Evolutionary conservation across 2,329 filamentous ascomycete species (phyloP).

Genomic region (Rasamsonia emersonii): DNA sequence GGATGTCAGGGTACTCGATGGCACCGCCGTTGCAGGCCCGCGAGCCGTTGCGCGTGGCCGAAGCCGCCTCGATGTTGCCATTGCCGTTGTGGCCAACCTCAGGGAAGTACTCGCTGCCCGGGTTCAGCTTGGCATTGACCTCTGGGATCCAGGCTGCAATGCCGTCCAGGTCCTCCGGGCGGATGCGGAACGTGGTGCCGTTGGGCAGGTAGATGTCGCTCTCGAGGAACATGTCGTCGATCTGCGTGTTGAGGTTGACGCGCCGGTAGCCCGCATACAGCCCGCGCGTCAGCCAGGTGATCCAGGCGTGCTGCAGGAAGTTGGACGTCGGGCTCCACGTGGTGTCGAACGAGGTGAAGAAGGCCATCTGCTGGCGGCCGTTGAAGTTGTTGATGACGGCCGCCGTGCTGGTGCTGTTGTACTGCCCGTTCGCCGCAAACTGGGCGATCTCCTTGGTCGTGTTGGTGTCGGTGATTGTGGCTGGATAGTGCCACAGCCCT

Average conservation of each 20-base stretch:
- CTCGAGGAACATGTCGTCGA: slow-evolving; percentile 55
- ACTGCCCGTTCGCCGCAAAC: slow-evolving; percentile 40
- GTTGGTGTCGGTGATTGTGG: slow-evolving; percentile 44
- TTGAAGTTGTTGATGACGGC: slow-evolving; percentile 53
- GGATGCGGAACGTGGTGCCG: slow-evolving; percentile 43
- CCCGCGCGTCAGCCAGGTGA: slow-evolving; percentile 54
- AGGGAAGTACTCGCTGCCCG: slow-evolving; percentile 45
- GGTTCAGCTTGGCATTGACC: slow-evolving; percentile 38
- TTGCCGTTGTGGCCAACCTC: slow-evolving; percentile 52
- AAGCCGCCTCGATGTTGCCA: slow-evolving; percentile 38
- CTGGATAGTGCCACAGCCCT: slow-evolving; percentile 53
- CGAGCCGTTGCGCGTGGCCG: slow-evolving; percentile 14
- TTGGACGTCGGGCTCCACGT: slow-evolving; percentile 47
- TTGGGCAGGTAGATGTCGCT: slow-evolving; percentile 43
- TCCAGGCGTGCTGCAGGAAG: slow-evolving; percentile 54
- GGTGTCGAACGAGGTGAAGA: slow-evolving; percentile 48
- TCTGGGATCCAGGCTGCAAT: slow-evolving; percentile 36
- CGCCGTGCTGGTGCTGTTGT: slow-evolving; percentile 37
- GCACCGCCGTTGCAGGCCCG: slow-evolving; percentile 24
- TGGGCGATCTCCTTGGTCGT: slow-evolving; percentile 48
- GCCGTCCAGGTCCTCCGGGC: slow-evolving; percentile 38
- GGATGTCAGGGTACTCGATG: slow-evolving; percentile 40
- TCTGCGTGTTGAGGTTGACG: slow-evolving; percentile 47
- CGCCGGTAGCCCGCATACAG: slow-evolving; percentile 48
- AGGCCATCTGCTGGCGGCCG: slow-evolving; percentile 53